These are phyloP conservation scores for Mrakia frigida DNA, from an alignment of 768 basidiomycete genomes.

Conservation along the genomic window DNA sequence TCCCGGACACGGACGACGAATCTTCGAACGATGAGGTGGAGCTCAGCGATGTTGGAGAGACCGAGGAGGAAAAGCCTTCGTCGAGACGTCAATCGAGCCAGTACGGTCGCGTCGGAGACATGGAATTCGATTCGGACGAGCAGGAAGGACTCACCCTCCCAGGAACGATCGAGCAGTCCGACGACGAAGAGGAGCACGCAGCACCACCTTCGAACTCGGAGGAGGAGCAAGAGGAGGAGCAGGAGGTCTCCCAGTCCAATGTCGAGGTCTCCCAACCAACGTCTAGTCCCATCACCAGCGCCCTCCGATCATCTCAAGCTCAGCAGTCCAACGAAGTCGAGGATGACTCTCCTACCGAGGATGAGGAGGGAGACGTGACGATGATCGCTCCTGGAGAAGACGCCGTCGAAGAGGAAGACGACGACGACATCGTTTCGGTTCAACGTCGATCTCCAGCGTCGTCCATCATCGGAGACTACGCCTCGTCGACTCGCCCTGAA, in stretches of 20 bases:
- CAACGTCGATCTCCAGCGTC: background rate
- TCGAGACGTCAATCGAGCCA: background rate
- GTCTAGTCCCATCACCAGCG: background rate
- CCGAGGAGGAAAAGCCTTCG: conserved; percentile 11
- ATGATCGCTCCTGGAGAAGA: conserved; percentile 1
- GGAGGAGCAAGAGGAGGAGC: background rate
- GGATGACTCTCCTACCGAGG: background rate
- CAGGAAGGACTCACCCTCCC: background rate
- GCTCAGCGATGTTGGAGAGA: conserved; percentile 3
- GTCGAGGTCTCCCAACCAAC: background rate
- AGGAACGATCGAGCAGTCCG: background rate
- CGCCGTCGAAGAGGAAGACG: background rate
- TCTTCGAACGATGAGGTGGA: conserved; percentile 11
- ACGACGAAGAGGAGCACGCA: background rate
- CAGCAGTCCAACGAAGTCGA: background rate
- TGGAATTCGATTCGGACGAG: background rate
- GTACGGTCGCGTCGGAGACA: conserved; percentile 11
- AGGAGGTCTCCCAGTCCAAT: background rate
- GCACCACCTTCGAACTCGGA: background rate
- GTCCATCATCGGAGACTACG: conserved; percentile 10
- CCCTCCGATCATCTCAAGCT: background rate
- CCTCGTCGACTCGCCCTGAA: background rate
- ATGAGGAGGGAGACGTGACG: conserved; percentile 7
- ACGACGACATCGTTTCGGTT: conserved; percentile 17
- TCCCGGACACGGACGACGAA: background rate